Conservation (phyloP, 371 early-diverging fungal genomes). For the Syncephalastrum sp. region DNA sequence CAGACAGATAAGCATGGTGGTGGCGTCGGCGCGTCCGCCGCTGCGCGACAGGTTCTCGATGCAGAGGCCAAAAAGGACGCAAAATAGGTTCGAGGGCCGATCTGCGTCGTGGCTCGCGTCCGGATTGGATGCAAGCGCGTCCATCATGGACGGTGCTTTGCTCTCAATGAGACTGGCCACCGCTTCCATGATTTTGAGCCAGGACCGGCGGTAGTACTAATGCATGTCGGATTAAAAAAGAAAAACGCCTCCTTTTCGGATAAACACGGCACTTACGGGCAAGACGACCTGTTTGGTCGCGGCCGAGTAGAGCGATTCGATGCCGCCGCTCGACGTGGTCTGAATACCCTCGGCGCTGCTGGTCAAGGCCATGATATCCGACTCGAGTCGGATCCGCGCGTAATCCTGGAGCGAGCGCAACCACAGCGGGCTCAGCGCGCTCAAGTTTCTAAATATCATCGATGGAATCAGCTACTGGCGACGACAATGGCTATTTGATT, state of each 20-base stretch:
- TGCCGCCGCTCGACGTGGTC: conserved; percentile 39
- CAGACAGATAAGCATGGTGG: conserved; percentile 39
- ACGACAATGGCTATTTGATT: no score
- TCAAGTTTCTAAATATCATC: conserved; percentile 30
- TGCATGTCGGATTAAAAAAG: not conserved
- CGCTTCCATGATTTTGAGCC: conserved; percentile 58
- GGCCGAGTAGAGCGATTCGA: conserved; percentile 51
- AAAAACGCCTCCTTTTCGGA: conserved; percentile 13
- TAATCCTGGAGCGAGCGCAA: conserved; percentile 58
- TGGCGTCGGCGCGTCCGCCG: conserved; percentile 28
- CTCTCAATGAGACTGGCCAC: conserved; percentile 51
- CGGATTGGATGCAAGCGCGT: conserved; percentile 36
- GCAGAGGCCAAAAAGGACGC: conserved; percentile 64
- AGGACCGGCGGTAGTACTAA: conserved; percentile 52
- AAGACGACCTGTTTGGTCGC: conserved; percentile 59
- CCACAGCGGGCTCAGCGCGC: conserved; percentile 59
- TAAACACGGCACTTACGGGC: conserved; percentile 41
- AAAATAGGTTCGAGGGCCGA: conserved; percentile 49
- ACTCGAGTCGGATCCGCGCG: conserved; percentile 58
- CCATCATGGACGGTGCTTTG: conserved; percentile 41
- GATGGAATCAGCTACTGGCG: no score
- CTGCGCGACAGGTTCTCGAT: conserved; percentile 61
- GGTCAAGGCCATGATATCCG: conserved; percentile 51
- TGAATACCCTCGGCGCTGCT: conserved; percentile 42
- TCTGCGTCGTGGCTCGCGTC: conserved; percentile 29